phyloP scores from a whole-genome alignment of 192 early-diverging fungal genomes.

The Coemansia interrupta region DNA sequence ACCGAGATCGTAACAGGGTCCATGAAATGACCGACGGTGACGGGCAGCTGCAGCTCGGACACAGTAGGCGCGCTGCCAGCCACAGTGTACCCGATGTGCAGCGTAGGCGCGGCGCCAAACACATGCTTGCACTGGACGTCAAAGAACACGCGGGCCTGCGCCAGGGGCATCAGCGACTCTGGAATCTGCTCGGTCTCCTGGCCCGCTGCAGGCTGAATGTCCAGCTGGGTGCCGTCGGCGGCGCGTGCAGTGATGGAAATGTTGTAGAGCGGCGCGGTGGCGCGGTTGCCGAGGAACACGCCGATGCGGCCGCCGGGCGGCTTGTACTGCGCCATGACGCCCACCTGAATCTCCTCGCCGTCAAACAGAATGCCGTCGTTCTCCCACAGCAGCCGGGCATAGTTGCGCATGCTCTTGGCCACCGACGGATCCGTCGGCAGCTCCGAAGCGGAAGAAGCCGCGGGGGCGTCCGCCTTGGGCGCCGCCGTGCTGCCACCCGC shows the following conservation, averaged over 20 bases:
- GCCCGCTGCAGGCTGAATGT: conserved; percentile 57
- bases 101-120: conserved; percentile 57
- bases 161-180: conserved; percentile 71
- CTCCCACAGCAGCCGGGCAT: conserved; percentile 62
- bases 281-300: conserved; percentile 89
- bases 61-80: conserved; percentile 48
- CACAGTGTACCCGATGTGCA: conserved; percentile 67
- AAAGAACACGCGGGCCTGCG: conserved; percentile 58
- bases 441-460: background rate
- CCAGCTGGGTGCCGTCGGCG: conserved; percentile 51
- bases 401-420: conserved; percentile 45
- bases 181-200: conserved; percentile 56
- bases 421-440: conserved; percentile 6
- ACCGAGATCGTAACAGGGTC: conserved; percentile 73
- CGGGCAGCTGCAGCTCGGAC: conserved; percentile 72
- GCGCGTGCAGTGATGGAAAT: conserved; percentile 58
- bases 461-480: background rate
- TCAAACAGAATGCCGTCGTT: conserved; percentile 90
- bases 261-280: conserved; percentile 62
- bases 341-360: conserved; percentile 83
- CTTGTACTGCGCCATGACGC: conserved; percentile 92
- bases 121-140: conserved; percentile 71
- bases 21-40: conserved; percentile 82
- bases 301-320: conserved; percentile 83
- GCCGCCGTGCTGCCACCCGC: background rate